Base-by-base conservation (phyloP, 2,329 filamentous ascomycete species). In the Exophiala oligosperma region DNA sequence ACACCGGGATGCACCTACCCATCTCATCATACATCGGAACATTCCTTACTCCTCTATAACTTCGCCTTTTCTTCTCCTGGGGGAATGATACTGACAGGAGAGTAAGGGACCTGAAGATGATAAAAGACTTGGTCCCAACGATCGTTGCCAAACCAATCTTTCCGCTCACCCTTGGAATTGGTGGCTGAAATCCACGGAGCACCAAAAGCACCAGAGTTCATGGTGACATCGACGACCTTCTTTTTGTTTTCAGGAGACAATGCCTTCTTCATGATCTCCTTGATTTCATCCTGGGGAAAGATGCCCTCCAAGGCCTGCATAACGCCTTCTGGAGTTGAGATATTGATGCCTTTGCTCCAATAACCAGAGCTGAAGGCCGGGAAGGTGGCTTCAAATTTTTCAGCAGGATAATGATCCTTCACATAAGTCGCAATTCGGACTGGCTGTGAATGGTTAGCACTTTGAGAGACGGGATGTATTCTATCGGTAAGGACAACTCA, bases 341-440 rank as follows among this genome's bases (percentile, higher is more conserved):
- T 62, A 29, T 62, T 60, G 56, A 62, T 62, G 51, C 60, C 60
- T 32, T 57, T 60, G 49, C 57, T 62, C 60, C 60, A 62, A 29
- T 60, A 62, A 11, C 50, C 60, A 14, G 54, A 47, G 29, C 60
- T 60, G 23, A 62, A 60, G 5, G 60, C 60, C 4, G 60, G 60
- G 49, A 62, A 62, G 2, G 54, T 60, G 4, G 47, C 44, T 14
- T 62, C 60, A 47, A 62, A 62, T 41, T 62, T 62, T 37, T 62
- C 60, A 8, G 60, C 9, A 47, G 60, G 53, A 47, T 62, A 62
- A 47, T 62, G 56, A 48, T 62, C 60, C 48, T 62, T 62, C 38
- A 62, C 35, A 49, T 51, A 62, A n/a, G 60, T 62, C 23, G 60
- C 60, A 3, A 62, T 54, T n/a, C 60, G 60, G n/a, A 62, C 60